These are phyloP conservation scores for Wickerhamomyces kurtzmanii DNA, from an alignment of 805 yeast species.

Conservation along the genomic window DNA sequence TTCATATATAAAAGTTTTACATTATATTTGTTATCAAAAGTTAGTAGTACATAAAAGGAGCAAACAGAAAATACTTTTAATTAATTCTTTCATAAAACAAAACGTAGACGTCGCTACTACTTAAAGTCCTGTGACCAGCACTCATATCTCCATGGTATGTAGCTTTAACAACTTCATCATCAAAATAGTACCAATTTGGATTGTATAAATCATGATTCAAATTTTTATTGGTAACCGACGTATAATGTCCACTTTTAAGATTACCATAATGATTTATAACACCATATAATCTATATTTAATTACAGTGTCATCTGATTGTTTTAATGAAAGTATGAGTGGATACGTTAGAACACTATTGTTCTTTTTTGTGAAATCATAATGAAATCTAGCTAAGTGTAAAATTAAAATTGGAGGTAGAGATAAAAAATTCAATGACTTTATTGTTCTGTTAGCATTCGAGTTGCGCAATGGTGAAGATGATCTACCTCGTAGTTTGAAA, in stretches of 20 bases:
- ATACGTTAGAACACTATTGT: constrained; percentile 38
- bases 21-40: too few species aligned
- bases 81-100: constrained; percentile 46
- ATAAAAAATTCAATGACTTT: constrained; percentile 64
- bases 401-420: constrained; percentile 71
- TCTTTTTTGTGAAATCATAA: constrained; percentile 44
- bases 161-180: constrained; percentile 53
- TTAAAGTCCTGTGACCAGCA: constrained; percentile 25
- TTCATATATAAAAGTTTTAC: too few species aligned
- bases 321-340: constrained; percentile 44
- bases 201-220: constrained; percentile 22
- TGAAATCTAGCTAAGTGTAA: constrained; percentile 78
- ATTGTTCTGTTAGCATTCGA: constrained; percentile 33
- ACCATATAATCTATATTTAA: constrained; percentile 45
- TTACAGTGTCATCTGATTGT: constrained; percentile 22
- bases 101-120: constrained; percentile 57
- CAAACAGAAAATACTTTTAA: constrained; percentile 1
- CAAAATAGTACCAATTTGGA: constrained; percentile 66
- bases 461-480: constrained; percentile 18
- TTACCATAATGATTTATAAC: constrained; percentile 66
- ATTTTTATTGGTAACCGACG: constrained; percentile 48
- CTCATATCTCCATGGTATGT: constrained; percentile 36
- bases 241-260: constrained; percentile 68
- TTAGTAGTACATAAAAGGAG: too few species aligned
- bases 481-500: constrained; percentile 18